Evolutionary conservation across 306 rosid genomes (phyloP).

Genomic region (Bauhinia variegata): DNA sequence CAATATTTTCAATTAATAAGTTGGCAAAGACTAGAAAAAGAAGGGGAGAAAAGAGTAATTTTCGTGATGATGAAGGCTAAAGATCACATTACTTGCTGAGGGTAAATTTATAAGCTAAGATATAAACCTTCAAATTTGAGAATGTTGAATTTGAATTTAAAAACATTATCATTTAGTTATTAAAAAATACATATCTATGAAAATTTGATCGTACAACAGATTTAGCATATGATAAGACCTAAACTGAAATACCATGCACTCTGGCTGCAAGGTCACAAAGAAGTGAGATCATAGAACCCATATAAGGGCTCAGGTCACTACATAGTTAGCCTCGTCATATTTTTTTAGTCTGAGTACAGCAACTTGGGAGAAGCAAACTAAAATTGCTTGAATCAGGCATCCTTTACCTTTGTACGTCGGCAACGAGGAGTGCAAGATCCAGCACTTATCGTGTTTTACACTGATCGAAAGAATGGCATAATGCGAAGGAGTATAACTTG

Average conservation of each 20-base stretch:
- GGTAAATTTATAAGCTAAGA: slow-evolving; percentile 11
- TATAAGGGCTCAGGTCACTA: background rate
- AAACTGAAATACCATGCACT: background rate
- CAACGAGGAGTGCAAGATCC: background rate
- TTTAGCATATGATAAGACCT: slow-evolving; percentile 2
- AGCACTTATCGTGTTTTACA: background rate
- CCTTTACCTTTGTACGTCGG: background rate
- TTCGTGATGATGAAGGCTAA: background rate
- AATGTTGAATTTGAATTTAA: slow-evolving; percentile 15
- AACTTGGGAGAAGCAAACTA: background rate
- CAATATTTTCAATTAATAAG: slow-evolving; percentile 39
- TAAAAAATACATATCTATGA: slow-evolving; percentile 13
- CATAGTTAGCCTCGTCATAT: background rate
- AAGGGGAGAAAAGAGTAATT: slow-evolving; percentile 26
- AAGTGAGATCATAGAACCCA: background rate
- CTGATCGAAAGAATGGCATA: background rate
- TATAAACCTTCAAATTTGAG: slow-evolving; percentile 21
- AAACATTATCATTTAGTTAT: slow-evolving; percentile 5
- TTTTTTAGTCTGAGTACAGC: background rate
- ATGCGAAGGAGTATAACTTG: too few species aligned
- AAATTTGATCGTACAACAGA: background rate
- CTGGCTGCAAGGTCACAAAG: background rate
- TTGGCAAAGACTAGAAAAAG: slow-evolving; percentile 8
- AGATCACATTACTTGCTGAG: slow-evolving; percentile 11
- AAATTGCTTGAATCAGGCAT: background rate